These are phyloP conservation scores for Leccinum broughii DNA, from an alignment of 768 basidiomycete genomes.

Conservation along the genomic window DNA sequence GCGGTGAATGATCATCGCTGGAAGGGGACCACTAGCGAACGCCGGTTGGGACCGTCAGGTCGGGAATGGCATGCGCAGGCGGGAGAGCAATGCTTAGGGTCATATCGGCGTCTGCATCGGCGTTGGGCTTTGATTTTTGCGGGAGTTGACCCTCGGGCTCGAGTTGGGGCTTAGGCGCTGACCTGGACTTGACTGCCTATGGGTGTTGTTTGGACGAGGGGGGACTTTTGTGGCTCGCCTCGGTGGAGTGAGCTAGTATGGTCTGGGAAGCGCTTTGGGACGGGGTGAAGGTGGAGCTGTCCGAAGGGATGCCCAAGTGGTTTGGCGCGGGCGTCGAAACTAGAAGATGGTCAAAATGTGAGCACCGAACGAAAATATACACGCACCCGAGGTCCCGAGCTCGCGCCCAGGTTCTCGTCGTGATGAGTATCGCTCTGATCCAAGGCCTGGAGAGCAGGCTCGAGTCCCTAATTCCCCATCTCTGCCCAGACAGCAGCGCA, in stretches of 20 bases:
- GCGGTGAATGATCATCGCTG: too few relatives aligned
- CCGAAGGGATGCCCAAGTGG: conserved; percentile 2
- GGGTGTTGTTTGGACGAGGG: not conserved
- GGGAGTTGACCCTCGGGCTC: conserved; percentile 16
- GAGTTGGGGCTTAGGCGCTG: not conserved
- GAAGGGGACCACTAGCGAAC: too few relatives aligned
- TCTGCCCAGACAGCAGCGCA: too few relatives aligned
- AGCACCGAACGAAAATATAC: too few relatives aligned
- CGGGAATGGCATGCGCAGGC: too few relatives aligned
- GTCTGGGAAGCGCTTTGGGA: conserved; percentile 60
- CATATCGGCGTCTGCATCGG: conserved; percentile 1
- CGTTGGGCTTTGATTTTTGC: not conserved
- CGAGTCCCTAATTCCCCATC: too few relatives aligned
- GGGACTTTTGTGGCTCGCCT: not conserved
- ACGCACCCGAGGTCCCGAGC: conserved; percentile 3
- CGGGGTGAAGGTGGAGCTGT: conserved; percentile 44
- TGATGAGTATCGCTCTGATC: too few relatives aligned
- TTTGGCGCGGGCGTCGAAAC: conserved; percentile 8
- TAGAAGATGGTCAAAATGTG: too few relatives aligned
- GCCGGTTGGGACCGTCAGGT: too few relatives aligned
- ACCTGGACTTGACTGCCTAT: not conserved
- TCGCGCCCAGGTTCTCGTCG: not conserved
- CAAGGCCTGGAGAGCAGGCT: too few relatives aligned
- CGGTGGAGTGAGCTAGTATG: not conserved
- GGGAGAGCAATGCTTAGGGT: conserved; percentile 12